phyloP scores from a whole-genome alignment of 257 asterid species.

The Rehmannia glutinosa region DNA sequence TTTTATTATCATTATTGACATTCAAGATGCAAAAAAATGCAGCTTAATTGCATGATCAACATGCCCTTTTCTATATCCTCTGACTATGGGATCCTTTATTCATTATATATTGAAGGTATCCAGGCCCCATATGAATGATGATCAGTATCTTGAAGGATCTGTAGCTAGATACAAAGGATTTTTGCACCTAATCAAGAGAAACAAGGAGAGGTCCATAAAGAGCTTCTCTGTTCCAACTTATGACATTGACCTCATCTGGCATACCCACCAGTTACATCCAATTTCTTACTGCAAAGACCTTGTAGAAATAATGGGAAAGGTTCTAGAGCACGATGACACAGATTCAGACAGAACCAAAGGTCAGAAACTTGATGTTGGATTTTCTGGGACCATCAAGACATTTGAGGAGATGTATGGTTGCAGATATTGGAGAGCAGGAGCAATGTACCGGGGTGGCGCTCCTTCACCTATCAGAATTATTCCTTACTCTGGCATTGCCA shows the following conservation, averaged over 20 bases:
- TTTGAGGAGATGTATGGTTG: constrained; percentile 67
- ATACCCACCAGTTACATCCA: constrained; percentile 78
- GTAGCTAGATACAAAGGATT: constrained; percentile 89
- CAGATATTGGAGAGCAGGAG: constrained; percentile 86
- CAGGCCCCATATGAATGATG: constrained; percentile 47
- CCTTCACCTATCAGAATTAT: constrained; percentile 55
- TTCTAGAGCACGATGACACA: constrained; percentile 76
- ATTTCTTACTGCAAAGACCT: constrained; percentile 69
- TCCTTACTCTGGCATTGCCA: constrained; percentile 28
- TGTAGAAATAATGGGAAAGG: constrained; percentile 49
- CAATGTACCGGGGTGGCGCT: constrained; percentile 62
- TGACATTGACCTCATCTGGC: constrained; percentile 88
- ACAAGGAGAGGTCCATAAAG: constrained; percentile 48
- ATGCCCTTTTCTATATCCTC: background rate
- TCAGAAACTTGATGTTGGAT: constrained; percentile 65
- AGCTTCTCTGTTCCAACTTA: constrained; percentile 87
- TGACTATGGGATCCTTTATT: background rate
- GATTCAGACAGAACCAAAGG: constrained; percentile 83
- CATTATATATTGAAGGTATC: constrained; percentile 42
- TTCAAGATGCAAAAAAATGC: background rate
- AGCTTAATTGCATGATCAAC: background rate
- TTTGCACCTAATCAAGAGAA: constrained; percentile 65
- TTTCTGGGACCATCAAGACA: constrained; percentile 52
- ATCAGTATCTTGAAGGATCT: constrained; percentile 56
- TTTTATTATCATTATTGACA: background rate